phyloP scores from a whole-genome alignment of 2,329 filamentous ascomycete genomes.

The Blastomyces emzantsi region DNA sequence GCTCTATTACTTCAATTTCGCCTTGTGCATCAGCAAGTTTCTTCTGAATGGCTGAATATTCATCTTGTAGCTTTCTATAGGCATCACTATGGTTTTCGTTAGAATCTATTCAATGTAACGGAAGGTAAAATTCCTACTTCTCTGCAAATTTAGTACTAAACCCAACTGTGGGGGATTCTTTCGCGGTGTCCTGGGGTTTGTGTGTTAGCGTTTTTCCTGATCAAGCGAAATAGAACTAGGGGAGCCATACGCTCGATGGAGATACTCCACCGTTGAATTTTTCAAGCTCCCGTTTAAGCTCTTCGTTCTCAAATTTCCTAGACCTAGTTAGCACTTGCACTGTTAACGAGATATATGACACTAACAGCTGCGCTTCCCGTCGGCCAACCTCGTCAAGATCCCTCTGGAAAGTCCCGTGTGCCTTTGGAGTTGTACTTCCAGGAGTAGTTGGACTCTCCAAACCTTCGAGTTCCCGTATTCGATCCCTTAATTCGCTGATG shows the following conservation, averaged over 20 bases:
- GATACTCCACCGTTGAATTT: constrained; percentile 22
- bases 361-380: constrained; percentile 33
- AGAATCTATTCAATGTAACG: constrained; percentile 7
- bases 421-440: constrained; percentile 31
- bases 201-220: constrained; percentile 3
- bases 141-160: constrained; percentile 30
- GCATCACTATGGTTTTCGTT: constrained; percentile 11
- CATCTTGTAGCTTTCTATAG: constrained; percentile 33
- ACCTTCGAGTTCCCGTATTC: constrained; percentile 36
- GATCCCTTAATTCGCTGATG: constrained; percentile 35
- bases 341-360: constrained; percentile 1
- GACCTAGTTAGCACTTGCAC: constrained; percentile 17
- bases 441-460: constrained; percentile 33
- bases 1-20: constrained; percentile 27
- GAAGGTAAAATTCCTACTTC: constrained; percentile 21
- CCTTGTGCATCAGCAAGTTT: constrained; percentile 34
- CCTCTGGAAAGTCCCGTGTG: constrained; percentile 34
- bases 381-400: constrained; percentile 35
- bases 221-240: background rate
- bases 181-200: constrained; percentile 20
- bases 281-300: constrained; percentile 31
- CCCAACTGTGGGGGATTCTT: constrained; percentile 25
- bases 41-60: constrained; percentile 29
- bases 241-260: constrained; percentile 17
- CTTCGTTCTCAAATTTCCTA: constrained; percentile 36